phyloP scores from a whole-genome alignment of 2,329 filamentous ascomycete species.

The Drechslerella stenobrocha region DNA sequence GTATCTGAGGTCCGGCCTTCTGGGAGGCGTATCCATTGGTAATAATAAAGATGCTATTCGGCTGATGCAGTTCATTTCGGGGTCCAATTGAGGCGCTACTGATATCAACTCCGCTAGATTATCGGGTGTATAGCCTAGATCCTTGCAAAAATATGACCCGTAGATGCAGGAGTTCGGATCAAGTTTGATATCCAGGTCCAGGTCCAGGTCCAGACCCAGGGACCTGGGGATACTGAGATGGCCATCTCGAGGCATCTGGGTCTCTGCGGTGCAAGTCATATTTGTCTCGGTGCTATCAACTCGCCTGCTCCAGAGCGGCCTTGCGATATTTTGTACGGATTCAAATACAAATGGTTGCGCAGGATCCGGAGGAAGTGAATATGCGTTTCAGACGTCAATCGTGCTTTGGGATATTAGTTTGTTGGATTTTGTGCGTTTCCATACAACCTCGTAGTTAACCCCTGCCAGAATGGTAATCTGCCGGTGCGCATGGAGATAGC shows the following conservation, averaged over 20 bases:
- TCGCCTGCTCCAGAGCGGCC: slow-evolving; percentile 2
- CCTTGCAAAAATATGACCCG: no score
- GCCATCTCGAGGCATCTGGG: not conserved
- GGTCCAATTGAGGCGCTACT: no score
- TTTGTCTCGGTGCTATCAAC: slow-evolving; percentile 17
- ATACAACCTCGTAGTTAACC: no score
- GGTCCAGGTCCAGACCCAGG: no score
- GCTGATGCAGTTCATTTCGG: slow-evolving; percentile 24
- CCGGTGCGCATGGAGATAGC: no score
- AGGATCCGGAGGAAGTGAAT: not conserved
- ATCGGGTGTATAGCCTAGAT: no score
- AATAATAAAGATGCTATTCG: not conserved
- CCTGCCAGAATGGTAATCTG: no score
- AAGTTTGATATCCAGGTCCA: no score
- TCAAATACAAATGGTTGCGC: not conserved
- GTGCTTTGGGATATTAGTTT: not conserved
- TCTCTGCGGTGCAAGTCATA: not conserved
- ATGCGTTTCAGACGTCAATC: slow-evolving; percentile 27
- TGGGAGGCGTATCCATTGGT: not conserved
- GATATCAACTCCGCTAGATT: no score
- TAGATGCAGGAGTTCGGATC: no score
- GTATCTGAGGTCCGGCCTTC: slow-evolving; percentile 17
- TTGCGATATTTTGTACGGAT: not conserved
- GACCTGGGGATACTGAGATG: no score
- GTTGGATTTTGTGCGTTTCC: slow-evolving; percentile 47